Evolutionary conservation across 176 grass and related monocot genomes (phyloP).

Genomic region (Paspalum vaginatum): DNA sequence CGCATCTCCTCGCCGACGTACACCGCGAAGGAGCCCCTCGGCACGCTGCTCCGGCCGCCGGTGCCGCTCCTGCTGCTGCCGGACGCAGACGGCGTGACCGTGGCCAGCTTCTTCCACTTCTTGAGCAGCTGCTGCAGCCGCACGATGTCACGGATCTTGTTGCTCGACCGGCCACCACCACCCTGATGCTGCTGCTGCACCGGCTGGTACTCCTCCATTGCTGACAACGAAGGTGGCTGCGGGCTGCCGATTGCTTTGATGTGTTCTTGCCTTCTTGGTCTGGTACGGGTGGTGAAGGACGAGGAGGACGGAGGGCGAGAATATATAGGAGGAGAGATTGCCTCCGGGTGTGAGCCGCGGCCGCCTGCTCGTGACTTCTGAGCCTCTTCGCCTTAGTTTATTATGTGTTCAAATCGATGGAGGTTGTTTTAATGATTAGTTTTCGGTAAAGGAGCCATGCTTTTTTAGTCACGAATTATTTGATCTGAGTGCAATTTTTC

Average conservation of each 20-base stretch:
- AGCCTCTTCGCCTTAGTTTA: slow-evolving; percentile 25
- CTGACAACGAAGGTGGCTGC: not conserved
- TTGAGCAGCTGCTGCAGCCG: slow-evolving; percentile 82
- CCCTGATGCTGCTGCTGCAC: slow-evolving; percentile 34
- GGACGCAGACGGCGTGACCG: slow-evolving; percentile 40
- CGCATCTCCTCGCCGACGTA: slow-evolving; percentile 90
- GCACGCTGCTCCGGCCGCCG: slow-evolving; percentile 42
- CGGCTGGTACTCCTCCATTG: slow-evolving; percentile 29
- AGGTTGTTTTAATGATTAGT: slow-evolving; percentile 29
- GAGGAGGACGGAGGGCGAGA: not conserved
- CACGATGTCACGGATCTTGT: slow-evolving; percentile 84
- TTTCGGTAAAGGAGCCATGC: not conserved
- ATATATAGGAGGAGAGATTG: slow-evolving; percentile 38
- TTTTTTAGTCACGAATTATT: not conserved
- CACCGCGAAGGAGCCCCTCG: slow-evolving; percentile 79
- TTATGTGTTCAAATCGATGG: slow-evolving; percentile 39
- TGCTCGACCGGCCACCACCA: slow-evolving; percentile 51
- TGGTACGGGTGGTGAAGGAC: not conserved
- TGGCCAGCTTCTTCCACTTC: slow-evolving; percentile 77
- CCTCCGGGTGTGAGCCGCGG: slow-evolving; percentile 20
- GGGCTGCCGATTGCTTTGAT: not conserved
- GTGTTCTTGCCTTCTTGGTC: slow-evolving; percentile 16
- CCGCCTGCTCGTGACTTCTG: slow-evolving; percentile 35
- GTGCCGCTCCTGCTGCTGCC: not conserved
- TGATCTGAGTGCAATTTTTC: not conserved